Evolutionary conservation across 768 basidiomycete species (phyloP).

Genomic region (Cystobasidium tubakii): DNA sequence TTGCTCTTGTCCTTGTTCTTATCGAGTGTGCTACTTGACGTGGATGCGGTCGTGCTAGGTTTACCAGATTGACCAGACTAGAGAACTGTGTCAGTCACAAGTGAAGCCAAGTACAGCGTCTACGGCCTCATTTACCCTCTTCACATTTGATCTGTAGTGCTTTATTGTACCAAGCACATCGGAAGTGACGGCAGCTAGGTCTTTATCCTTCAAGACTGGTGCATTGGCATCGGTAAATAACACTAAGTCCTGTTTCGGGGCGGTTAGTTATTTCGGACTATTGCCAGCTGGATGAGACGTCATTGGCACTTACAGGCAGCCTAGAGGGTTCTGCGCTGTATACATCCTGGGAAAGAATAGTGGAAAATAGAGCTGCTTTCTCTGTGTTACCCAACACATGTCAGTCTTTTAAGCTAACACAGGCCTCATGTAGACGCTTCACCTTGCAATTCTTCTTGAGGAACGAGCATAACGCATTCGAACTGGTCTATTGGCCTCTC

Average conservation of each 20-base stretch:
- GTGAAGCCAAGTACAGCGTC: too few species aligned
- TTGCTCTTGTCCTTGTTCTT: background rate
- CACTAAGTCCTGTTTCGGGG: conserved; percentile 15
- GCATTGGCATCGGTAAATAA: conserved; percentile 25
- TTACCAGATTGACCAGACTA: conserved; percentile 3
- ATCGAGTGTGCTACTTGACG: background rate
- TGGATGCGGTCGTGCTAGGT: background rate
- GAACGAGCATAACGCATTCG: conserved; percentile 18
- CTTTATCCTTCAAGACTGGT: background rate
- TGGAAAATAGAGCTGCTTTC: background rate
- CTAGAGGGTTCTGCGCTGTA: conserved; percentile 30
- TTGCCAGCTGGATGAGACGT: background rate
- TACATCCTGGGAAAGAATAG: conserved; percentile 18
- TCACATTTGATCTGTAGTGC: conserved; percentile 4
- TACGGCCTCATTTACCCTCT: background rate
- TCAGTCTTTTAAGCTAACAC: background rate
- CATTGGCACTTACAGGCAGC: conserved; percentile 15
- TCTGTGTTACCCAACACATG: background rate
- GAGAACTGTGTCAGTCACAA: background rate
- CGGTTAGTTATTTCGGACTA: background rate
- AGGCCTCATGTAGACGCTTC: background rate
- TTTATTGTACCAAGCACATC: conserved; percentile 16
- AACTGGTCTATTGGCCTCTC: background rate
- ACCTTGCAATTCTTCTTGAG: conserved; percentile 29
- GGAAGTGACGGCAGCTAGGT: background rate